A percentile compares a stretch with the other conserved stretches of the same genome.
These are phyloP conservation scores for Musa balbisiana DNA, from an alignment of 202 grass and related monocot genomes.

Conservation along the genomic window DNA sequence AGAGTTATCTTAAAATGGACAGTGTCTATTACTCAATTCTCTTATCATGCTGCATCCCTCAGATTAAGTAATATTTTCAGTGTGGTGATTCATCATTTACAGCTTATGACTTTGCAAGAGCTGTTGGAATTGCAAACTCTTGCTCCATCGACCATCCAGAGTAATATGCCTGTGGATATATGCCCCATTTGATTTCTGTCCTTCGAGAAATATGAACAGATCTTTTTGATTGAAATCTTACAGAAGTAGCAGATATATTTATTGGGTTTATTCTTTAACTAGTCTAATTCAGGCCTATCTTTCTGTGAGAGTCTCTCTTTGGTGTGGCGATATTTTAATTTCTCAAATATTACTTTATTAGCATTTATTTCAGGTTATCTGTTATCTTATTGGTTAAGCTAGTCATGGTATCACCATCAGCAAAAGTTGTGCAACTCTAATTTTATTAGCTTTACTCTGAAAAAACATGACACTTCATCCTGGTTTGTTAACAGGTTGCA, in stretches of 20 bases:
- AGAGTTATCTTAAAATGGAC: too few species aligned
- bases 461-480: background rate
- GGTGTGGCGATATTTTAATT: background rate
- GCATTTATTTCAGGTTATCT: background rate
- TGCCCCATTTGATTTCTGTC: background rate
- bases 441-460: background rate
- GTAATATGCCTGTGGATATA: background rate
- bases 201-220: background rate
- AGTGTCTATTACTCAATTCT: too few species aligned
- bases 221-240: background rate
- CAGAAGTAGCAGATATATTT: background rate
- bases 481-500: slow-evolving; percentile 37
- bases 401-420: background rate
- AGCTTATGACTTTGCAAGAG: background rate
- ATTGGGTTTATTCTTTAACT: background rate
- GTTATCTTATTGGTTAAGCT: background rate
- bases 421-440: background rate
- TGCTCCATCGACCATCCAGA: background rate
- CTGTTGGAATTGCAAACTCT: background rate
- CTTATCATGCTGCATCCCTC: background rate
- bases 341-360: background rate
- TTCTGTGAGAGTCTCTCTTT: background rate
- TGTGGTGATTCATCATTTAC: background rate
- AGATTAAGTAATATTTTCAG: background rate
- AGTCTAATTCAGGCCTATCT: background rate